Evolutionary conservation across 202 grass and related monocot species (phyloP).

Genomic region (Saccharum hybrid): DNA sequence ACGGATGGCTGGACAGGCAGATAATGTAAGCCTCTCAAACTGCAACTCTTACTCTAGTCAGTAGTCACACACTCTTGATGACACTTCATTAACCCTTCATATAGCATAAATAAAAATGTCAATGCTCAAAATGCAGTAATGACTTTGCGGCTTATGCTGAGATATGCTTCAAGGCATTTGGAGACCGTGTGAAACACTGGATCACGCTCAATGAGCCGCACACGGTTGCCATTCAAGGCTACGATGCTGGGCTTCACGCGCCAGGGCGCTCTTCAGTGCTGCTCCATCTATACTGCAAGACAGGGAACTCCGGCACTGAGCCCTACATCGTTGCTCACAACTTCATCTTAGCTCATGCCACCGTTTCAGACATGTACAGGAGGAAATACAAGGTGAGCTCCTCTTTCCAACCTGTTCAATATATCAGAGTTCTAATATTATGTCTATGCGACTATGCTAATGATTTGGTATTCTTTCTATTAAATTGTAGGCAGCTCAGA

Average conservation of each 20-base stretch:
- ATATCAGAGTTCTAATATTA: not conserved
- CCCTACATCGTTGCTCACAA: conserved; percentile 91
- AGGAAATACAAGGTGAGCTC: conserved; percentile 61
- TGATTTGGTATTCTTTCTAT: not conserved
- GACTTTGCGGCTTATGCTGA: conserved; percentile 79
- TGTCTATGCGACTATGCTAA: not conserved
- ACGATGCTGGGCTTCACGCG: conserved; percentile 80
- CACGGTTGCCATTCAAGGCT: conserved; percentile 86
- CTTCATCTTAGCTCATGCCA: conserved; percentile 71
- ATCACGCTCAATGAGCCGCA: conserved; percentile 96
- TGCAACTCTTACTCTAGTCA: not conserved
- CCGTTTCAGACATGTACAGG: conserved; percentile 57
- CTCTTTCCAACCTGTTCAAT: not conserved
- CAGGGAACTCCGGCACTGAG: conserved; percentile 79
- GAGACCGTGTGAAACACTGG: conserved; percentile 89
- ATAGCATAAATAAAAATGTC: not conserved
- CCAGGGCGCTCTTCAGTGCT: conserved; percentile 80
- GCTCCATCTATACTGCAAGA: conserved; percentile 70
- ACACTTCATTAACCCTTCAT: not conserved
- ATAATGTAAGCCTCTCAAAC: conserved; percentile 62
- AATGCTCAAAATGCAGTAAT: conserved; percentile 51
- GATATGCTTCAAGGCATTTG: conserved; percentile 84
- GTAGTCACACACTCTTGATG: not conserved
- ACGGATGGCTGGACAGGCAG: conserved; percentile 76
- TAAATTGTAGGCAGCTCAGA: conserved; percentile 51